Base-by-base conservation (phyloP, 305 asterid genomes). In the Petunia hybrid region DNA sequence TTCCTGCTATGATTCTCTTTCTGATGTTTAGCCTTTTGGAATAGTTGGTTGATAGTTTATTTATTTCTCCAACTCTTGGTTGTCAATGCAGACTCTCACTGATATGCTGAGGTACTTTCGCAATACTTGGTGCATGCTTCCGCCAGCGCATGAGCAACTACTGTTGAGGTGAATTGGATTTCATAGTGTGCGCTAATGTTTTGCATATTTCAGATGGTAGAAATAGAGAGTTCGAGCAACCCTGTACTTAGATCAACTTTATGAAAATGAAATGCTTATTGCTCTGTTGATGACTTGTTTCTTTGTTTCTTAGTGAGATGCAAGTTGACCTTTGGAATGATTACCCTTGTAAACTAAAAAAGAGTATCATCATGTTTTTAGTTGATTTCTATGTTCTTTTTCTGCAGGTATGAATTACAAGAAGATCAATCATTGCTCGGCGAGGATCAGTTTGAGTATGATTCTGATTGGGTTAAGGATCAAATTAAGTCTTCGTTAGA, bases 371-470 rank as follows among this genome's bases (percentile, higher is more conserved):
- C 77, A 31, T 10, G 5, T n/a, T 68, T 42, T 14, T 64, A 38
- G 70, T 68, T 68, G 39, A 16, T 42, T 68, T n/a, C 10, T 2
- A 68, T n/a, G 51, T 8, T n/a, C 39, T 68, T 42, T 48, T 57
- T 63, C 75, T 42, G 16, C 57, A 95, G 99, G 84, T 95, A 95
- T 55, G 99, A 95, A 82, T 88, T 82, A 40, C 99, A 95, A 85
- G 89, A 86, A 79, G 97, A 94, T 88, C 89, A 91, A 81, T 90
- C 99, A 9, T 85, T 92, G 84, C 83, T 95, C 75, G 99, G 94
- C 35, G 97, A 95, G 82, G 92, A 87, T 79, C 81, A 57, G 85
- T 95, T 95, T 78, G 74, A 38, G 40, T 89, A 90, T 80, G 96
- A 91, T 73, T 84, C 81, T 2, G 87, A 83, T 40, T 91, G 92